These are phyloP conservation scores for Xylaria sp. DNA, from an alignment of 2,329 filamentous ascomycete genomes.

Conservation along the genomic window DNA sequence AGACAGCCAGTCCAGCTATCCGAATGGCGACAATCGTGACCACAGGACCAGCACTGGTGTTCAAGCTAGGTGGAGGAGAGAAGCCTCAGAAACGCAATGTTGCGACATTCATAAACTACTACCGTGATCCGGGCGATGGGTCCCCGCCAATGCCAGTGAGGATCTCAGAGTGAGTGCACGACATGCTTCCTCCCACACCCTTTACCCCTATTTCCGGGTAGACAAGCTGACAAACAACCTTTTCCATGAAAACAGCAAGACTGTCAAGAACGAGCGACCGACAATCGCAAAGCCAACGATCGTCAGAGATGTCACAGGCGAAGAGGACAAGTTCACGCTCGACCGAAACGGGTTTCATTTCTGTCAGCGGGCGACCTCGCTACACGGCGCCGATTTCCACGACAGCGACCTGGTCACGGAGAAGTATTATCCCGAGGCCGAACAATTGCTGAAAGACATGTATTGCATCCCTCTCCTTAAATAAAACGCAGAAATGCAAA, in stretches of 20 bases:
- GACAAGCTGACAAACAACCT: conserved; percentile 19
- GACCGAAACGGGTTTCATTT: conserved; percentile 57
- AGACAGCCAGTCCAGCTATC: neutral
- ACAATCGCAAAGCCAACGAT: conserved; percentile 56
- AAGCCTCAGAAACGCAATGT: conserved; percentile 38
- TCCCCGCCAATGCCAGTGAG: conserved; percentile 45
- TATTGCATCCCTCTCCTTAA: conserved; percentile 25
- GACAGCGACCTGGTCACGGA: conserved; percentile 69
- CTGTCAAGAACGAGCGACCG: conserved; percentile 56
- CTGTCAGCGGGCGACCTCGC: conserved; percentile 46
- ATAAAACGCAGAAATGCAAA: conserved; percentile 50
- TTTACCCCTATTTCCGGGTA: neutral
- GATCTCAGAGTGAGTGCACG: conserved; percentile 44
- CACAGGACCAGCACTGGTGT: conserved; percentile 17
- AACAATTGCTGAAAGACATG: conserved; percentile 70
- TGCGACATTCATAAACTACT: conserved; percentile 46
- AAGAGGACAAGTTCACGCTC: conserved; percentile 55
- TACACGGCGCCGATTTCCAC: conserved; percentile 48
- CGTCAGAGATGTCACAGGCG: conserved; percentile 54
- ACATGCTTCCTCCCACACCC: too few relatives aligned
- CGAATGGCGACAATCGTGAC: conserved; percentile 31
- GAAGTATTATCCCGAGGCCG: conserved; percentile 78
- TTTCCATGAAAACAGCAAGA: conserved; percentile 40
- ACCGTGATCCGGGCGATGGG: conserved; percentile 47
- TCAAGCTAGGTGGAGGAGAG: conserved; percentile 13